phyloP scores from a whole-genome alignment of 495 filamentous ascomycete species.

The Aspergillus bridgeri region DNA sequence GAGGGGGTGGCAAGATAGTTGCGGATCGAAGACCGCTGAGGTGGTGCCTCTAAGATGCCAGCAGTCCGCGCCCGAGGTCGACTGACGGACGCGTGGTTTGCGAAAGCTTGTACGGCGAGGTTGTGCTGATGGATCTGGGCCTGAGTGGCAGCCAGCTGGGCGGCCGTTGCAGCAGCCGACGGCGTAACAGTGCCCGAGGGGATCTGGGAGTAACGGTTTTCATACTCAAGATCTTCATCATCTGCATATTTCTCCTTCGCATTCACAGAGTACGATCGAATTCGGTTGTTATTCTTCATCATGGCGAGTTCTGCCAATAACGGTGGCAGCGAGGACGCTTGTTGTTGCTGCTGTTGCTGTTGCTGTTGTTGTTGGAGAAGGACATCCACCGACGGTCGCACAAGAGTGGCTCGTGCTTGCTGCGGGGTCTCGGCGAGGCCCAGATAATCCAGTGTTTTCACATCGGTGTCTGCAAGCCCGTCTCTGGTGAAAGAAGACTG shows the following conservation, averaged over 20 bases:
- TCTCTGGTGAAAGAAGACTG: slow-evolving; percentile 88
- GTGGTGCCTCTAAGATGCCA: slow-evolving; percentile 82
- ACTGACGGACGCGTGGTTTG: slow-evolving; percentile 72
- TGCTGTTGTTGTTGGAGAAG: slow-evolving; percentile 54
- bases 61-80: slow-evolving; percentile 86
- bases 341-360: slow-evolving; percentile 54
- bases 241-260: slow-evolving; percentile 96
- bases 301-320: slow-evolving; percentile 77
- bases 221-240: slow-evolving; percentile 84
- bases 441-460: slow-evolving; percentile 92
- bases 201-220: slow-evolving; percentile 49
- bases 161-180: slow-evolving; percentile 64
- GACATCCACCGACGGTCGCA: slow-evolving; percentile 48
- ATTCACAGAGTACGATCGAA: slow-evolving; percentile 97
- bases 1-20: slow-evolving; percentile 75
- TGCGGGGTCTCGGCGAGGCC: slow-evolving; percentile 93
- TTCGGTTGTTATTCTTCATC: slow-evolving; percentile 76
- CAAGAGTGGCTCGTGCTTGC: slow-evolving; percentile 66
- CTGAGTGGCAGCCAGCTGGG: slow-evolving; percentile 74
- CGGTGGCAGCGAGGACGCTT: slow-evolving; percentile 55
- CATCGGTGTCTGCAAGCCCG: slow-evolving; percentile 81
- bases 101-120: slow-evolving; percentile 87
- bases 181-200: slow-evolving; percentile 71
- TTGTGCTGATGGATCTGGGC: slow-evolving; percentile 93
- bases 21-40: slow-evolving; percentile 66